Percentiles rank a stretch among this genome's conserved stretches.
These are phyloP conservation scores for Xylariaceae sp. DNA, from an alignment of 2,329 filamentous ascomycete species.

Conservation along the genomic window DNA sequence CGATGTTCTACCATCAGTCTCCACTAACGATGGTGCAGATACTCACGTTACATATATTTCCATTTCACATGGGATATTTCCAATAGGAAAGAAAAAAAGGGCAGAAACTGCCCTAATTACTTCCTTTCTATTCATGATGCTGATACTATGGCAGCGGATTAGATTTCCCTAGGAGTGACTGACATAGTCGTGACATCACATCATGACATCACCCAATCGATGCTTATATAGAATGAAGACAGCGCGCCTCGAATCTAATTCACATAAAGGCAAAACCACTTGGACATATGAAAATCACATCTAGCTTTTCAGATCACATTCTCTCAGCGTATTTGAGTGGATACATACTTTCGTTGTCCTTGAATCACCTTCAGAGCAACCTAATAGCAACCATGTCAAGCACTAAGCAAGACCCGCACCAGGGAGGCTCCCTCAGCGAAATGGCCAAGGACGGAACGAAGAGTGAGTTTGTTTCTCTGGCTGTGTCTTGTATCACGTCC, in stretches of 20 bases:
- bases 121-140: too few relatives aligned
- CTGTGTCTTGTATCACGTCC: neutral
- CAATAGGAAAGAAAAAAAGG: too few relatives aligned
- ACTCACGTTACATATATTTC: too few relatives aligned
- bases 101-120: too few relatives aligned
- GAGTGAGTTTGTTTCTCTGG: constrained; percentile 17
- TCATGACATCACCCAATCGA: constrained; percentile 12
- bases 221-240: too few relatives aligned
- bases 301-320: neutral
- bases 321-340: neutral
- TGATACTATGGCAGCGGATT: neutral
- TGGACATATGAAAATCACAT: too few relatives aligned
- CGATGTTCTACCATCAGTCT: too few relatives aligned
- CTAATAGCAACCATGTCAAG: constrained; percentile 24
- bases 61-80: too few relatives aligned
- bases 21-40: too few relatives aligned
- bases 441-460: constrained; percentile 36
- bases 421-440: constrained; percentile 32
- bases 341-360: neutral
- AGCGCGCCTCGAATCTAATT: too few relatives aligned
- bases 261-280: too few relatives aligned
- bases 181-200: constrained; percentile 26
- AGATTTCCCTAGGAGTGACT: neutral
- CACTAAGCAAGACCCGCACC: constrained; percentile 22
- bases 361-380: neutral